These are phyloP conservation scores for Oemleria cerasiformis DNA, from an alignment of 306 rosid species.

Conservation along the genomic window DNA sequence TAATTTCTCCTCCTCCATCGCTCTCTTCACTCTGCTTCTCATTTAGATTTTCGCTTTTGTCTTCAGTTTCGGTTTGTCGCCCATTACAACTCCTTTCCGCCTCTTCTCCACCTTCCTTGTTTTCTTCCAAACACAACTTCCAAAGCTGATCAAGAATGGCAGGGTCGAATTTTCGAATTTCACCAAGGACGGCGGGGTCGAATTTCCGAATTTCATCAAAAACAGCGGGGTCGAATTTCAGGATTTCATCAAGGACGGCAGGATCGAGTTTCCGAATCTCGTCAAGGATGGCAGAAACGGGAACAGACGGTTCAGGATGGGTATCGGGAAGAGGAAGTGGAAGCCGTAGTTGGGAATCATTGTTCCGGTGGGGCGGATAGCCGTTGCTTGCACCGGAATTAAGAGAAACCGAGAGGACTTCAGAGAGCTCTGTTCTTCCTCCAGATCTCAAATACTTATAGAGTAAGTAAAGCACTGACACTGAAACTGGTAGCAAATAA, in stretches of 20 bases:
- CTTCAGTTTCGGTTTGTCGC: slow-evolving; percentile 1
- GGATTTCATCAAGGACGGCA: slow-evolving; percentile 14
- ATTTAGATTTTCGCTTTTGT: slow-evolving; percentile 9
- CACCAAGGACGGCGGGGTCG: slow-evolving; percentile 5
- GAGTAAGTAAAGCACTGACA: neutral
- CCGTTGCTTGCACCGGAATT: slow-evolving; percentile 10
- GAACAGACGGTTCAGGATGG: slow-evolving; percentile 30
- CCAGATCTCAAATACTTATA: slow-evolving; percentile 55
- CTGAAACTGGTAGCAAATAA: neutral
- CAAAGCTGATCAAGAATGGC: neutral
- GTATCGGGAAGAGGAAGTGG: too few species aligned
- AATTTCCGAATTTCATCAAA: slow-evolving; percentile 14
- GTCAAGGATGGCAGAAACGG: slow-evolving; percentile 15
- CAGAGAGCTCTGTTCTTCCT: slow-evolving; percentile 57
- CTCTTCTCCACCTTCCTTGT: slow-evolving; percentile 9
- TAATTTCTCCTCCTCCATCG: slow-evolving; percentile 28
- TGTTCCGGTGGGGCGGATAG: neutral
- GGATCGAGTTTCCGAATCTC: slow-evolving; percentile 14
- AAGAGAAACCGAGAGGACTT: slow-evolving; percentile 30
- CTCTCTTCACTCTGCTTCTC: slow-evolving; percentile 26
- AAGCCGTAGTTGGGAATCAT: too few species aligned
- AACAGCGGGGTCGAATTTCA: neutral
- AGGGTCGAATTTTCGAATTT: slow-evolving; percentile 14
- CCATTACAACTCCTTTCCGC: slow-evolving; percentile 19
- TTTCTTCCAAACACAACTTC: slow-evolving; percentile 13